Evolutionary conservation across 2,329 filamentous ascomycete genomes (phyloP), one percentile per base, ranked within the genome.

Genomic region (Trichophyton benhamiae): DNA sequence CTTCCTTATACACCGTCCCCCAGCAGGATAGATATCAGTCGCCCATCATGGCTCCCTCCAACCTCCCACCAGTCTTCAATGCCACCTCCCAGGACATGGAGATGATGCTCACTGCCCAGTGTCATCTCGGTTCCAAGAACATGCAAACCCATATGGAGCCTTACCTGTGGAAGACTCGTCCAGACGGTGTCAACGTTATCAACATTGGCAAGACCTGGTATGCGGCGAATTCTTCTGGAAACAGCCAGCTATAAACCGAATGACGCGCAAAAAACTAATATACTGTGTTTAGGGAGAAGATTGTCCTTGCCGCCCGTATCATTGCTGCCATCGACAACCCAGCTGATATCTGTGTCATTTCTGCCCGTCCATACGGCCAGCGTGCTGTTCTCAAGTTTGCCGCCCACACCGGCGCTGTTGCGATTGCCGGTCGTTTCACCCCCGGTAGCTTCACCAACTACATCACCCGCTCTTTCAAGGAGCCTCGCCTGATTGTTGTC

Each of bases 401-500:
- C 74, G 83, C 91, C 68, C 94, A 99, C 88, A 99, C 94, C 70
- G 94, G 94, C 78, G 91, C 95, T 75, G 89, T 91, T 75, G 89
- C 94, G 79, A 99, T 99, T 76, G 95, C 94, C 75, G 94, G 94
- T 83, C 94, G 94, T 79, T 99, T 99, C 88, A 99, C 94, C 77
- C 94, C 94, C 78, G 94, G 94, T 89, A 96, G 92, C 81, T 99
- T 99, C 88, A 99, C 94, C 85, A 99, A 99, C 87, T 99, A 99
- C 88, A 99, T 99, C 88, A 99, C 95, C 80, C 92, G 94, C 76
- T 97, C 94, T 69, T 99, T 99, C 91, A 96, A 96, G 87, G 94
- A 99, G 85, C 94, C 94, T 77, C 95, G 95, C 80, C 85, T 99
- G 76, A 97, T 99, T 81, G 87, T 99, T 78, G 94, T 99, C 75